Conservation (phyloP, 2,329 filamentous ascomycete species). For the Didymella keratinophila region DNA sequence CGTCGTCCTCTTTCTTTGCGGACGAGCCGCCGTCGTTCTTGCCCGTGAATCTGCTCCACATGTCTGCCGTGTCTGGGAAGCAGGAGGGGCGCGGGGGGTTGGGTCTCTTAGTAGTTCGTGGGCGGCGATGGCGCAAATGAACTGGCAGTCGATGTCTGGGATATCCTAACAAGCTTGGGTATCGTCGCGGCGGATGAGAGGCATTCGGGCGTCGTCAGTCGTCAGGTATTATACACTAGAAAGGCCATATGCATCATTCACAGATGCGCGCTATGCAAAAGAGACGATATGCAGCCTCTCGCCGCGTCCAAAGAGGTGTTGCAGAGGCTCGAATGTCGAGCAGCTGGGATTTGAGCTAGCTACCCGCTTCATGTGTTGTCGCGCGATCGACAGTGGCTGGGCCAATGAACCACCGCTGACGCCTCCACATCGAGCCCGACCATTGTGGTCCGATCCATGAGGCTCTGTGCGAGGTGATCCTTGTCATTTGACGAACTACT, state of each 20-base stretch:
- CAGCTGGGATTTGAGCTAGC: constrained; percentile 14
- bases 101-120: constrained; percentile 26
- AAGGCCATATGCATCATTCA: constrained; percentile 19
- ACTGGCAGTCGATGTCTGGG: constrained; percentile 11
- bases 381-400: constrained; percentile 15
- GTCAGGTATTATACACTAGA: constrained; percentile 30
- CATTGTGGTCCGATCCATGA: neutral
- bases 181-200: constrained; percentile 35
- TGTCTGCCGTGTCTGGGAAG: constrained; percentile 26
- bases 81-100: constrained; percentile 14
- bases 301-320: constrained; percentile 2
- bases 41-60: constrained; percentile 51
- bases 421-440: constrained; percentile 11
- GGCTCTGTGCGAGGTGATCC: too few species aligned
- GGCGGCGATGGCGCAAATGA: constrained; percentile 5
- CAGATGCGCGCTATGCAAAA: constrained; percentile 3
- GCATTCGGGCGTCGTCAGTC: constrained; percentile 39
- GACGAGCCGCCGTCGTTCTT: constrained; percentile 47
- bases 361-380: constrained; percentile 21
- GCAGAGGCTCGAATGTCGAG: constrained; percentile 4
- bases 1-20: constrained; percentile 36
- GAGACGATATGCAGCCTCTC: constrained; percentile 6
- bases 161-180: constrained; percentile 28
- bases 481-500: too few species aligned
- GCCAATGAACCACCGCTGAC: constrained; percentile 7